Evolutionary conservation across 345 rosid species (phyloP).

Genomic region (Pistacia vera): DNA sequence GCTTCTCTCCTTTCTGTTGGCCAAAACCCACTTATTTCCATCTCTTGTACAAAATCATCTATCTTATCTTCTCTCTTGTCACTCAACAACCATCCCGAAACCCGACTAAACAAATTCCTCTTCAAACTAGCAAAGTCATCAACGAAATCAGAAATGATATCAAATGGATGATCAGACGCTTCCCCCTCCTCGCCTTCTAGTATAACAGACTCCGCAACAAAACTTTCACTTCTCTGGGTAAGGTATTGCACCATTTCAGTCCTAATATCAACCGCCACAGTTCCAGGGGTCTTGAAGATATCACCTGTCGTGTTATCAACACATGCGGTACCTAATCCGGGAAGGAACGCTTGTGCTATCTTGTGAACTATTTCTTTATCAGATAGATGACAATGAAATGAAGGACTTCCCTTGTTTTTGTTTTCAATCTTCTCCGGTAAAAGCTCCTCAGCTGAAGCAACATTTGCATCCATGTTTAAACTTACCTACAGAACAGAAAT

Average conservation of each 20-base stretch:
- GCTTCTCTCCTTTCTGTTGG: conserved; percentile 55
- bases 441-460: conserved; percentile 45
- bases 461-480: conserved; percentile 37
- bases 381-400: conserved; percentile 62
- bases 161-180: conserved; percentile 69
- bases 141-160: conserved; percentile 60
- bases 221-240: conserved; percentile 69
- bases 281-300: conserved; percentile 66
- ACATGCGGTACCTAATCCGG: conserved; percentile 80
- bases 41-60: conserved; percentile 84
- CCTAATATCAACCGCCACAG: conserved; percentile 76
- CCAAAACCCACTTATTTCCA: conserved; percentile 90
- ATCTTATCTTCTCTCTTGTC: conserved; percentile 86
- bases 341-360: conserved; percentile 62
- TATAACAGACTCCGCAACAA: conserved; percentile 73
- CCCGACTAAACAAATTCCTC: conserved; percentile 75
- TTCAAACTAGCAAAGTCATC: conserved; percentile 76
- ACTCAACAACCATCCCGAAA: conserved; percentile 83
- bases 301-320: conserved; percentile 89
- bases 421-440: conserved; percentile 55
- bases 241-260: conserved; percentile 72
- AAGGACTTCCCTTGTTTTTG: conserved; percentile 52
- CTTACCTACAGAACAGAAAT: conserved; percentile 20
- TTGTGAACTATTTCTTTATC: conserved; percentile 67
- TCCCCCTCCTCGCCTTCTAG: conserved; percentile 50